Base-by-base conservation (phyloP, 2,329 filamentous ascomycete genomes). In the Zymoseptoria tritici region DNA sequence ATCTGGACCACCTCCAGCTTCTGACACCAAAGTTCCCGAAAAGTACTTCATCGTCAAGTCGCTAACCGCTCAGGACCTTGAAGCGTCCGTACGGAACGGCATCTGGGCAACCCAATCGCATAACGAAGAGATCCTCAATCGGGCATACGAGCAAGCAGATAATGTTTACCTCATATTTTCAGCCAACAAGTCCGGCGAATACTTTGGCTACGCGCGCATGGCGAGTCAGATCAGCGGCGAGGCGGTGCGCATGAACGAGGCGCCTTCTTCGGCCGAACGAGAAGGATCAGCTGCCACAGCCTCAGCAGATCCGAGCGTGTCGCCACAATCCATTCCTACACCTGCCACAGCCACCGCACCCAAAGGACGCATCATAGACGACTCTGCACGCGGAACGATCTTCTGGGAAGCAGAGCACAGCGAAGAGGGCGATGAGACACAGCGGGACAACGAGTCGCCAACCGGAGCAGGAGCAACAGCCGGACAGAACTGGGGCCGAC, bases 101-200 rank as follows among this genome's bases (percentile, higher is more conserved):
- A 87, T 93, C 0, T 97, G 93, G 93, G 91, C 93, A 2, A 97
- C 93, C 0, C 93, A 97, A 71, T 86, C 89, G 7, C 93, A 97
- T 71, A 97, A 97, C 60, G 93, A 97, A 72, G 82, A 87, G n/a
- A 77, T 79, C 1, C 76, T 97, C 58, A 97, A 96, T 72, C 82
- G 84, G 58, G 93, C 93, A 0, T 97, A 88, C 73, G 82, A 89
- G 78, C 91, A 80, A 9, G 84, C 86, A 13, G 90, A 95, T 57
- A 90, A 88, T 68, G 92, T 97, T 1, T 97, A 92, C 70, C 80
- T 97, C 29, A 85, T 97, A 13, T 97, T 97, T 73, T 97, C 93
- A 1, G 93, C 93, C 11, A 97, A 97, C 75, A 97, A 97, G 71
- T 97, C 93, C 0, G 93, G 93, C 11, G 93, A 97, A 74, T 97